Evolutionary conservation across 225 moss, liverwort and hornwort species (phyloP).

Genomic region (Polytrichum formosum): DNA sequence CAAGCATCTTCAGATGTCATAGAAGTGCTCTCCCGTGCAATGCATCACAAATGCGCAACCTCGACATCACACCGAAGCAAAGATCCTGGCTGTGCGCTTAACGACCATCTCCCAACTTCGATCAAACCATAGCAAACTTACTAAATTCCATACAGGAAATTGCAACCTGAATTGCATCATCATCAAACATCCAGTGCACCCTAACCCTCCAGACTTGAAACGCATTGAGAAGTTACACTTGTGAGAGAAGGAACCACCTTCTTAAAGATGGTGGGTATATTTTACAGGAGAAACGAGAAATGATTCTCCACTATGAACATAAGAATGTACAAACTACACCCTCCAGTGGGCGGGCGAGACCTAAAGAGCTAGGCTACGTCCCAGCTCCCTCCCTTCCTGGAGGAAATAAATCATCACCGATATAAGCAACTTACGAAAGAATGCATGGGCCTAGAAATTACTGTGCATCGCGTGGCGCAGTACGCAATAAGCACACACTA

Average conservation of each 20-base stretch:
- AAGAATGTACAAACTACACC: neutral
- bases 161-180: too few relatives aligned
- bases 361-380: neutral
- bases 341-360: neutral
- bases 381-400: neutral
- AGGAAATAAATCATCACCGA: neutral
- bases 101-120: too few relatives aligned
- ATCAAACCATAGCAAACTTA: too few relatives aligned
- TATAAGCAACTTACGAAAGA: neutral
- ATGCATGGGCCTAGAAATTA: constrained; percentile 27
- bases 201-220: too few relatives aligned
- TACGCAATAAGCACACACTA: constrained; percentile 83
- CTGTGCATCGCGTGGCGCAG: constrained; percentile 39
- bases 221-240: neutral
- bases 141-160: too few relatives aligned
- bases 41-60: too few relatives aligned
- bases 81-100: too few relatives aligned
- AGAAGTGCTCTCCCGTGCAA: too few relatives aligned
- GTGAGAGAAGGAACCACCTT: neutral
- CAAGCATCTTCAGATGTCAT: too few relatives aligned
- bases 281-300: neutral
- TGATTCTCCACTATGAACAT: neutral
- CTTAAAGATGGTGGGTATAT: neutral
- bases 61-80: too few relatives aligned
- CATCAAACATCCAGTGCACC: too few relatives aligned